phyloP scores from a whole-genome alignment of 2,329 filamentous ascomycete species.

The Paracamarosporium sp. region DNA sequence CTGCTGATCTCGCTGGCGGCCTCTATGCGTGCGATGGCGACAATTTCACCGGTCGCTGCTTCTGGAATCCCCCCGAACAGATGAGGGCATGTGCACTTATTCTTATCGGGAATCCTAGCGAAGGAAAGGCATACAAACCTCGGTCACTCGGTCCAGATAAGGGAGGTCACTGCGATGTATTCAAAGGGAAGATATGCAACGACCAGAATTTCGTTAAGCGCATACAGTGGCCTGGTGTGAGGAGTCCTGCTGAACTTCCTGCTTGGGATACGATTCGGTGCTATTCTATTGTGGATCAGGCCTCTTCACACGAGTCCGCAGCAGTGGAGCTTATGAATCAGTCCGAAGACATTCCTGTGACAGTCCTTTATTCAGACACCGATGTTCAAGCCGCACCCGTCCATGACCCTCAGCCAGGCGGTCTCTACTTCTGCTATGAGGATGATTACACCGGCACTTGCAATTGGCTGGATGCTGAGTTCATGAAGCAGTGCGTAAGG shows the following conservation, averaged over 20 bases:
- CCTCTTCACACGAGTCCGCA: background rate
- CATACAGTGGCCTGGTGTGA: background rate
- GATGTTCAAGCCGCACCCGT: too few relatives aligned
- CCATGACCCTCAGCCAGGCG: too few relatives aligned
- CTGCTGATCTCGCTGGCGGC: background rate
- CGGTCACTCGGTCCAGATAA: background rate
- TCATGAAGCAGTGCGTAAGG: too few relatives aligned
- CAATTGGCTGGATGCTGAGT: too few relatives aligned
- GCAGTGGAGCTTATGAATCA: background rate
- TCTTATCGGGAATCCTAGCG: constrained; percentile 1
- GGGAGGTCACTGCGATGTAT: constrained; percentile 1
- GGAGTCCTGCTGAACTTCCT: background rate
- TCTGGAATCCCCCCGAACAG: background rate
- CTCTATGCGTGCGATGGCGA: background rate
- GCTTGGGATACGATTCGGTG: background rate
- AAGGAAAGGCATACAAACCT: background rate
- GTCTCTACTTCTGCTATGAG: too few relatives aligned
- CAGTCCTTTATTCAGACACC: background rate
- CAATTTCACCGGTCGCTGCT: background rate
- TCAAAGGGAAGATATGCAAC: constrained; percentile 1
- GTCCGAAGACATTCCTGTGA: background rate
- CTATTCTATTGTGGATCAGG: background rate
- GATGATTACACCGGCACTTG: too few relatives aligned
- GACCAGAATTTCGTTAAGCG: background rate
- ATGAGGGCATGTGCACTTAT: background rate